Percentiles rank a stretch among this genome's conserved stretches.
phyloP scores from a whole-genome alignment of 805 yeast species.

The Hyphopichia homilentoma region DNA sequence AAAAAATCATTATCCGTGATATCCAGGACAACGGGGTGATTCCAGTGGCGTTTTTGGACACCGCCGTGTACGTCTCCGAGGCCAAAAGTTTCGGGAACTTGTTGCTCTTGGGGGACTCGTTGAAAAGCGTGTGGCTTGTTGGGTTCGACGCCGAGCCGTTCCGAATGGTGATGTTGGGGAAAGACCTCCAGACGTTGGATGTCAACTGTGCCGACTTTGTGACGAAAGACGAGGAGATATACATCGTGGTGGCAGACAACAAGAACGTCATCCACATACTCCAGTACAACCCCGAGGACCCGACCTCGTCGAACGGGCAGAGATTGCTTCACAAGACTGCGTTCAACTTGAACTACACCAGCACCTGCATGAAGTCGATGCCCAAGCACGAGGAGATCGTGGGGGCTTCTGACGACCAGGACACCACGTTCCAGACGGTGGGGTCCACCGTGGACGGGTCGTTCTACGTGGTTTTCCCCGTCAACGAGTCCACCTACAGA shows the following conservation, averaged over 20 bases:
- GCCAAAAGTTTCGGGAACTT: conserved; percentile 81
- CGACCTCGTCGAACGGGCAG: conserved; percentile 76
- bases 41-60: conserved; percentile 91
- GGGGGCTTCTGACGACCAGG: conserved; percentile 19
- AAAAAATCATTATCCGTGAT: conserved; percentile 73
- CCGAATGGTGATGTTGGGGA: conserved; percentile 73
- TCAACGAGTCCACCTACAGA: conserved; percentile 72
- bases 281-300: conserved; percentile 91
- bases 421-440: conserved; percentile 47
- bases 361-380: conserved; percentile 50
- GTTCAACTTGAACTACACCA: conserved; percentile 61
- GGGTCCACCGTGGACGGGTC: conserved; percentile 83
- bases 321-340: conserved; percentile 65
- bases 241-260: conserved; percentile 65
- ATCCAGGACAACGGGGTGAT: conserved; percentile 83
- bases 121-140: conserved; percentile 71
- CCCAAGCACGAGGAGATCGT: conserved; percentile 35
- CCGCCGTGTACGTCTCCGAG: conserved; percentile 75
- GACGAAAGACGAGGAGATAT: conserved; percentile 65
- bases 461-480: conserved; percentile 66
- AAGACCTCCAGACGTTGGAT: conserved; percentile 61
- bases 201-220: conserved; percentile 75
- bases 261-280: conserved; percentile 64
- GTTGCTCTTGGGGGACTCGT: conserved; percentile 75
- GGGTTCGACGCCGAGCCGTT: conserved; percentile 97